Evolutionary conservation across 148 eudicot genomes (phyloP), one percentile per base, ranked within the genome.

Genomic region (Diospyros kaki): DNA sequence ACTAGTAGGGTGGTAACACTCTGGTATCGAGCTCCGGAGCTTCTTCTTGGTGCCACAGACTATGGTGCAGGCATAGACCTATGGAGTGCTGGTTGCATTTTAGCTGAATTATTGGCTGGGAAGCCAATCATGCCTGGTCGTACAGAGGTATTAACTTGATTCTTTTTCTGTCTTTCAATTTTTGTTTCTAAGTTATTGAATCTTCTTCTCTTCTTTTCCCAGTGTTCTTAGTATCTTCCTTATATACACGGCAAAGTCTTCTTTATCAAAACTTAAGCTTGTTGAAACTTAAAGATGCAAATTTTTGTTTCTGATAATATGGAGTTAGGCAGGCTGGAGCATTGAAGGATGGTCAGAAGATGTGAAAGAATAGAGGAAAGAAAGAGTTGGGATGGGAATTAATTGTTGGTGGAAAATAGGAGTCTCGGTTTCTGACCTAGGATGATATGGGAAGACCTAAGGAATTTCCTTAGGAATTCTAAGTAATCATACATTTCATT

Each of bases 31-130:
- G 96, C 98, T 53, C 98, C 98, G 14, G 98, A 93, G 87, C 91
- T 93, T 43, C 96, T 93, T 84, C 94, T 93, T 78, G 98, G 98
- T 62, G 91, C 96, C 54, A 91, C 91, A 69, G 92, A 91, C 64
- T 93, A 93, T 78, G 84, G 96, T 87, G 98, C 82, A 68, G 94
- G 98, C 76, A 84, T 93, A 54, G 98, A 93, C 76, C 78, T 93
- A 50, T 93, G 98, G 98, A 93, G 98, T 84, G 98, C 98, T 1
- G 98, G 97, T n/a, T 93, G 97, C 84, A 93, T 93, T 75, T 82
- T 93, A 80, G 91, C 91, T 41, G 94, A 90, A 78, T 75, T 90
- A 59, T 85, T 88, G 74, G 90, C 88, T 60, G 91, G 94, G 51
- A 88, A 89, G 73, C 94, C 94, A 70, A 88, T 90, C 75, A 90